Evolutionary conservation across 192 early-diverging fungal genomes (phyloP).

Genomic region (Powellomyces hirtus): DNA sequence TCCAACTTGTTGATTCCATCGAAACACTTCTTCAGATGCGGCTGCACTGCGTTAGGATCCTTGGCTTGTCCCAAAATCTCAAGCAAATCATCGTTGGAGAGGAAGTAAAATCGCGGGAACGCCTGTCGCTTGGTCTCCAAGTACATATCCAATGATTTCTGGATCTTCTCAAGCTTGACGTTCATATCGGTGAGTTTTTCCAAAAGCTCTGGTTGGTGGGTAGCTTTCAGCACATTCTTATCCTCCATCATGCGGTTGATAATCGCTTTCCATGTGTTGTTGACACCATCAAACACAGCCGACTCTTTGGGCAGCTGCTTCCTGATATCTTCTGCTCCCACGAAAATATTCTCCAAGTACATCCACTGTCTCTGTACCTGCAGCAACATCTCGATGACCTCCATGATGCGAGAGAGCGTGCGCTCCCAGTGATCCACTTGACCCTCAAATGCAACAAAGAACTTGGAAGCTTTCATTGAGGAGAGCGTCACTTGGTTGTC

Average conservation of each 20-base stretch:
- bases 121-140: constrained; percentile 59
- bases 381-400: constrained; percentile 53
- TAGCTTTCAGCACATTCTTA: constrained; percentile 50
- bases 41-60: constrained; percentile 59
- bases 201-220: constrained; percentile 40
- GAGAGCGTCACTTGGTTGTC: constrained; percentile 64
- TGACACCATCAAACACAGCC: constrained; percentile 50
- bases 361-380: constrained; percentile 62
- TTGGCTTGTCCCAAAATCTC: constrained; percentile 61
- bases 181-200: constrained; percentile 57
- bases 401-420: constrained; percentile 50
- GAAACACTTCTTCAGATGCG: constrained; percentile 63
- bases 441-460: constrained; percentile 52
- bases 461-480: constrained; percentile 59
- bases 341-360: constrained; percentile 64
- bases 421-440: constrained; percentile 61
- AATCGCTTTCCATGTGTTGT: constrained; percentile 46
- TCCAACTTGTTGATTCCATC: constrained; percentile 58
- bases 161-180: constrained; percentile 58
- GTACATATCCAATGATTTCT: constrained; percentile 63
- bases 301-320: constrained; percentile 62
- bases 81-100: constrained; percentile 60
- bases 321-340: constrained; percentile 58
- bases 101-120: constrained; percentile 62
- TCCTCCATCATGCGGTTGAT: constrained; percentile 44